Evolutionary conservation across 2,329 filamentous ascomycete species (phyloP).

Genomic region (Trichophyton equinum): DNA sequence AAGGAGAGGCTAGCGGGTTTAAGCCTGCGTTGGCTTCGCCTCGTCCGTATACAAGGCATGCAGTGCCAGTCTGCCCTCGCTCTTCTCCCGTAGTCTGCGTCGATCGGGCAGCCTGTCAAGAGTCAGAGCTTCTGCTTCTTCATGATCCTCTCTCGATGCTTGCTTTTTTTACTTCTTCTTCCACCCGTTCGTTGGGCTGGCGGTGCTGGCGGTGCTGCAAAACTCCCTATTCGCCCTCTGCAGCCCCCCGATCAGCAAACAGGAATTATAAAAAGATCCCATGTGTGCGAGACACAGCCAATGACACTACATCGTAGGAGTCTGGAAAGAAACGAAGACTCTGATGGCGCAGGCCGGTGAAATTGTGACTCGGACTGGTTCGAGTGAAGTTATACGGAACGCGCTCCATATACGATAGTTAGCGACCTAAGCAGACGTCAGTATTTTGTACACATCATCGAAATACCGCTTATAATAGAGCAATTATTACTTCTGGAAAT

Average conservation of each 20-base stretch:
- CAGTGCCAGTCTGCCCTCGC: not conserved
- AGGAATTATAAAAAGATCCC: slow-evolving; percentile 2
- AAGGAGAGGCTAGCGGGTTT: not conserved
- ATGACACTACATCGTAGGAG: not conserved
- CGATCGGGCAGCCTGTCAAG: not conserved
- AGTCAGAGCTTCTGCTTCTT: not conserved
- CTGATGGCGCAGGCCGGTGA: not conserved
- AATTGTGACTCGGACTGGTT: not conserved
- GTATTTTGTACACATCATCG: not conserved
- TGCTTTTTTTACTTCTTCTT: not conserved
- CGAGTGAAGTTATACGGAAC: not conserved
- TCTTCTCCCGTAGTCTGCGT: not conserved
- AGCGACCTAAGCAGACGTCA: too few species aligned
- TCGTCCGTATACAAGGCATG: not conserved
- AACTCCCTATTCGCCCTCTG: not conserved
- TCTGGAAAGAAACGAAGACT: not conserved
- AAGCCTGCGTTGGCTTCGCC: not conserved
- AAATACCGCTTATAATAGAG: not conserved
- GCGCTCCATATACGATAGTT: not conserved
- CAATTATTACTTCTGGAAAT: not conserved
- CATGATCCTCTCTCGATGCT: not conserved
- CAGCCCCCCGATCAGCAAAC: not conserved
- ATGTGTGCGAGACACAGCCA: slow-evolving; percentile 1
- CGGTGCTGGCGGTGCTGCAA: not conserved
- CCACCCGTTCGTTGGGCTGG: not conserved